Evolutionary conservation across 805 yeast species (phyloP), one percentile per base, ranked within the genome.

Genomic region (Pichia manshurica): DNA sequence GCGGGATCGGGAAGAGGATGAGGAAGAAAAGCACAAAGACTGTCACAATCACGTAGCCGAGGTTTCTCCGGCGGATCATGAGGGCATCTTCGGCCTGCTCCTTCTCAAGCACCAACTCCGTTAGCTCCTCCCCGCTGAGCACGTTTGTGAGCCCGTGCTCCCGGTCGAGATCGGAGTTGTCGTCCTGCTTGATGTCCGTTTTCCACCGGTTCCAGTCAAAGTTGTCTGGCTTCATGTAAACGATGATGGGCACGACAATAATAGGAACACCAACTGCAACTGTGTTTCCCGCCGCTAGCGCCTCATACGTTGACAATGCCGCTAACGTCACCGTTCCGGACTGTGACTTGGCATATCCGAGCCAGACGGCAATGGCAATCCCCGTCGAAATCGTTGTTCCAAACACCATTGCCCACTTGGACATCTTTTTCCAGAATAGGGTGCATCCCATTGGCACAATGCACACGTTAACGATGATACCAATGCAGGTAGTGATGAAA

Each of bases 271-370:
- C 73, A 48, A 78, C 67, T 1, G 82, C 81, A 51, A 75, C 75
- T 15, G 77, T 74, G 57, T 78, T 78, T 39, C 83, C 83, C 1
- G 78, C 76, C 49, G 78, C 72, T 72, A 73, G 73, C 20, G 82
- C 67, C 52, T 71, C 71, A 58, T 77, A 79, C 48, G 71, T 72
- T 45, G 76, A 75, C 34, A 79, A 69, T 1, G 62, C 48, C 10
- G 57, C 64, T 61, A 63, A 39, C 2, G 50, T 58, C 22, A 63
- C 53, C 6, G 39, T 22, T 2, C 51, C 49, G 15, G 61, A 56
- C 38, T 65, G 58, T 5, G 63, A 59, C 37, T 68, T 58, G 8
- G 74, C 63, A 41, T 65, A 63, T 3, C 65, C 72, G 32, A 68
- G 54, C 66, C 66, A 62, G 19, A 72, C 63, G 58, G 73, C 71